Evolutionary conservation across 129 eudicot species (phyloP), one percentile per base, ranked within the genome.

Genomic region (Pulicaria dysenterica): DNA sequence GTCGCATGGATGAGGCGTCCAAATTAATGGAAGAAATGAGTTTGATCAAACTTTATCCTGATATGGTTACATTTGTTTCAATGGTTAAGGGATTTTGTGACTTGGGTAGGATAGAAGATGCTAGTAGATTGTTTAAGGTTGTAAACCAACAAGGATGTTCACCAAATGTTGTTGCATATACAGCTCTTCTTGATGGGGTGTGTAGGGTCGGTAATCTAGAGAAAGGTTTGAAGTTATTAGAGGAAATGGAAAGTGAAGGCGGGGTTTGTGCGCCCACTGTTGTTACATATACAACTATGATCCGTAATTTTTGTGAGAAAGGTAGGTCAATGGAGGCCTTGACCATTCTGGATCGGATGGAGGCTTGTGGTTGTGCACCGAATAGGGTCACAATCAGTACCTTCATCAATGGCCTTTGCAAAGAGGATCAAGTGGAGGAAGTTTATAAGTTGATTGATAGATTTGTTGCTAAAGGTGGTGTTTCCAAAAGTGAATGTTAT

Each of bases 21-120:
- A 73, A 69, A 71, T 85, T 89, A 66, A 70, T 87, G 84, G 78
- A 70, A 19, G 98, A 87, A 74, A 93, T 93, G 98, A 73, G 80
- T 17, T 50, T 16, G 75, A 61, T 56, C 15, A 84, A 75, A 79
- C 69, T 84, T 69, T 83, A 72, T 74, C 98, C 95, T 37, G 96
- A 90, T 82, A 81, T 93, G 87, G 86, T 87, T 37, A 87, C 95
- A 1, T 87, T 87, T 81, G 81, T 81, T 51, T 53, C 85, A 1
- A 75, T 87, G 76, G 82, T 87, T 79, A 93, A 93, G 59, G 89
- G 92, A 38, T 79, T 87, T 64, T 85, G 92, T 47, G 88, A 85
- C 79, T 83, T 53, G 57, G 98, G 96, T 55, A 84, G 85, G 73
- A 58, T 93, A 24, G 83, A 85, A 67, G 93, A 90, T 42, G 96